Evolutionary conservation across 2,329 filamentous ascomycete genomes (phyloP).

Genomic region (Fusarium odoratissimum): DNA sequence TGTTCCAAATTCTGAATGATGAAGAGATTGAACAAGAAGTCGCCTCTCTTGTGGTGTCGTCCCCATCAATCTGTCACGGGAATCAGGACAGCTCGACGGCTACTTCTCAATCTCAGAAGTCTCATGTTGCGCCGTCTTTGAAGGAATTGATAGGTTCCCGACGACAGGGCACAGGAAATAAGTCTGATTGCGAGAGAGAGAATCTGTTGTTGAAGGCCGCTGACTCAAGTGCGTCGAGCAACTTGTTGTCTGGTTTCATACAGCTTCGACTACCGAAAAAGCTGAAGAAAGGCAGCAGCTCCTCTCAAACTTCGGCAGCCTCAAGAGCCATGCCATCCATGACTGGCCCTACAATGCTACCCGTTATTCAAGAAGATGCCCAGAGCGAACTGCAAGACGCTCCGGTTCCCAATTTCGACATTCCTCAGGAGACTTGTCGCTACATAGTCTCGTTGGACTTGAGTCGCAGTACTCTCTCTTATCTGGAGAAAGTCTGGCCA

Average conservation of each 20-base stretch:
- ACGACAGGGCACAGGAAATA: neutral
- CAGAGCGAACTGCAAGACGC: neutral
- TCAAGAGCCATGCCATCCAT: neutral
- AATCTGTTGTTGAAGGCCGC: conserved; percentile 23
- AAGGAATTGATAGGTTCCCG: conserved; percentile 5
- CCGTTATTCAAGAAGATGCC: neutral
- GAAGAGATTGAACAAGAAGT: conserved; percentile 41
- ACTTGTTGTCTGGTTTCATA: conserved; percentile 49
- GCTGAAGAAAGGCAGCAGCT: conserved; percentile 10
- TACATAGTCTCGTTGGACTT: conserved; percentile 65
- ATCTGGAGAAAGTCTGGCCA: conserved; percentile 62
- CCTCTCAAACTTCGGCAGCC: neutral
- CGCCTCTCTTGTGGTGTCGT: neutral
- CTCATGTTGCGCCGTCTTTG: neutral
- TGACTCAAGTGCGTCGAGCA: conserved; percentile 42
- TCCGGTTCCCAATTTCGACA: conserved; percentile 25
- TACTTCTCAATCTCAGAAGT: neutral
- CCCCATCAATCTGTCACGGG: neutral
- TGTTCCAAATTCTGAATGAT: conserved; percentile 32
- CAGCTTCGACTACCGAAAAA: conserved; percentile 47
- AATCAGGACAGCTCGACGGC: too few species aligned
- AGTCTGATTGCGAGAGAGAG: neutral
- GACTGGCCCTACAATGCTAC: neutral
- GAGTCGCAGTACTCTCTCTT: conserved; percentile 60
- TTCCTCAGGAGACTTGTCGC: conserved; percentile 31